Conservation (phyloP, 2,329 filamentous ascomycete genomes). For the Curvularia verruculosa region DNA sequence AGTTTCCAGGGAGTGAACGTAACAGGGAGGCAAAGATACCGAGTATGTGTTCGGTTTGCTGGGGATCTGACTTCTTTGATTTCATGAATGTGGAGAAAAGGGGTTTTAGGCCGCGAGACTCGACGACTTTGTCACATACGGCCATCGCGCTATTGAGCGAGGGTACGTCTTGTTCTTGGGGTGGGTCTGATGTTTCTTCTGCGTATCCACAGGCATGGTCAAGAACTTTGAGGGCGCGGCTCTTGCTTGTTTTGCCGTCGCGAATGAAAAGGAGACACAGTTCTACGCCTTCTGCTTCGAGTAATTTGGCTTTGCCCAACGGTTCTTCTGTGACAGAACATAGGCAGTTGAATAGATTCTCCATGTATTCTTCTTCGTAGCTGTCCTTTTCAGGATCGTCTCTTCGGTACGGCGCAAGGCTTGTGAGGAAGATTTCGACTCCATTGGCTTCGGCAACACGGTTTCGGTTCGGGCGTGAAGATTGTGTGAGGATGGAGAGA, state of each 20-base stretch:
- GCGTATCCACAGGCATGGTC: conserved; percentile 76
- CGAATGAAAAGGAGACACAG: conserved; percentile 89
- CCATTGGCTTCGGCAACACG: conserved; percentile 71
- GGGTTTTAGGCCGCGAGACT: conserved; percentile 82
- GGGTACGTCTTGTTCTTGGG: conserved; percentile 29
- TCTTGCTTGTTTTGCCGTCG: conserved; percentile 83
- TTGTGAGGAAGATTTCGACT: conserved; percentile 79
- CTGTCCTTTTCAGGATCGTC: conserved; percentile 83
- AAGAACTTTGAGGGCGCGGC: conserved; percentile 77
- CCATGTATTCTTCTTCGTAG: conserved; percentile 92
- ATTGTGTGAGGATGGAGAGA: conserved; percentile 84
- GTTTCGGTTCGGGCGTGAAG: conserved; percentile 68
- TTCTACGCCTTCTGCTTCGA: conserved; percentile 91
- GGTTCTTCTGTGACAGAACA: conserved; percentile 79
- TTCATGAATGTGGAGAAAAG: conserved; percentile 76
- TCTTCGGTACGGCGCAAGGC: conserved; percentile 83
- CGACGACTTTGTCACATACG: conserved; percentile 78
- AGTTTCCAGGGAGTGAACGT: conserved; percentile 77
- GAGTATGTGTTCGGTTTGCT: conserved; percentile 78
- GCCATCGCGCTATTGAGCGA: conserved; percentile 53
- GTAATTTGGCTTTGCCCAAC: conserved; percentile 77
- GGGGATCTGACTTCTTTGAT: conserved; percentile 70
- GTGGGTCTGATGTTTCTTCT: conserved; percentile 25
- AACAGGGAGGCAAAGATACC: conserved; percentile 85
- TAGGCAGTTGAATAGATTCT: conserved; percentile 88